Evolutionary conservation across 768 basidiomycete species (phyloP).

Genomic region (Leccinum disarticulatum): DNA sequence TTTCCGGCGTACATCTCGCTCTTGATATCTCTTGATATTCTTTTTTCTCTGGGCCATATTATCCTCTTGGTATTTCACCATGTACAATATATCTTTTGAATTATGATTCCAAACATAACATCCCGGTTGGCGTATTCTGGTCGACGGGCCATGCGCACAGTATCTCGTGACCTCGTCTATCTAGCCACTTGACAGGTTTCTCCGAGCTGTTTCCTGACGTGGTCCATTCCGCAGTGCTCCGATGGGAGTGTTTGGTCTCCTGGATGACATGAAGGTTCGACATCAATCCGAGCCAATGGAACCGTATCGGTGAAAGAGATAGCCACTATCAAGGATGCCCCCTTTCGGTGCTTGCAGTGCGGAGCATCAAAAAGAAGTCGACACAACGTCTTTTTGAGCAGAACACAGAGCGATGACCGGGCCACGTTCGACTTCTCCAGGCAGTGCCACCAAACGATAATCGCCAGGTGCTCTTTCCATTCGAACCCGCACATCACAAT

Average conservation of each 20-base stretch:
- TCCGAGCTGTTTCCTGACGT: neutral
- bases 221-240: neutral
- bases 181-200: neutral
- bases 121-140: neutral
- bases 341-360: no score
- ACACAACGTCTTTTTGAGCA: no score
- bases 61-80: neutral
- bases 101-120: neutral
- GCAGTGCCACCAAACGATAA: no score
- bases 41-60: neutral
- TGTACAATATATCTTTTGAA: slow-evolving; percentile 2
- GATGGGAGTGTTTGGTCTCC: neutral
- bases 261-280: neutral
- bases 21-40: neutral
- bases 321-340: no score
- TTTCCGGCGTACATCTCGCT: neutral
- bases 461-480: no score
- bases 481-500: no score
- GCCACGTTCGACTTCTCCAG: no score
- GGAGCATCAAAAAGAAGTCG: no score
- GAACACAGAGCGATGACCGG: no score
- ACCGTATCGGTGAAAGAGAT: neutral
- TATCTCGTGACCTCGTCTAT: neutral
- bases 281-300: no score
- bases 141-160: neutral